Percentiles rank a stretch among this genome's conserved stretches.
phyloP scores from a whole-genome alignment of 192 early-diverging fungal genomes.

The Backusella tarrabulga region DNA sequence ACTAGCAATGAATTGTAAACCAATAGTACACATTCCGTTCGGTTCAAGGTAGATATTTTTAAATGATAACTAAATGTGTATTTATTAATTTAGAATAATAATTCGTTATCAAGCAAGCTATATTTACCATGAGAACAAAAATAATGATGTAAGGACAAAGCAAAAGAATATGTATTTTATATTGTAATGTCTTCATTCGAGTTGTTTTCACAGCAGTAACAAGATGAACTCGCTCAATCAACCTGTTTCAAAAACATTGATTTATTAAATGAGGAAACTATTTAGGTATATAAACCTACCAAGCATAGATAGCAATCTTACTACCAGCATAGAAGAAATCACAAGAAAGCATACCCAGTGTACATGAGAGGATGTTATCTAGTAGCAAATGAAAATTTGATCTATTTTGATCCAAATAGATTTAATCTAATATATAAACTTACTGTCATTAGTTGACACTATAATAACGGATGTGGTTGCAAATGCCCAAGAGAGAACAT shows the following conservation, averaged over 20 bases:
- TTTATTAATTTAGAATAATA: neutral
- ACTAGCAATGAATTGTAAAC: conserved; percentile 26
- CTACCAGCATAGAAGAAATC: conserved; percentile 43
- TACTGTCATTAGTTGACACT: conserved; percentile 47
- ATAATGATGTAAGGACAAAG: conserved; percentile 39
- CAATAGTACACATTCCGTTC: conserved; percentile 33
- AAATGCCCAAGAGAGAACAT: conserved; percentile 44
- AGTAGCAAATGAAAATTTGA: neutral
- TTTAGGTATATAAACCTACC: conserved; percentile 11
- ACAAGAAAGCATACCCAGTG: conserved; percentile 38
- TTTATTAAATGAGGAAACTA: neutral
- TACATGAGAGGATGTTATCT: conserved; percentile 40
- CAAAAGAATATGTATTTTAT: conserved; percentile 28
- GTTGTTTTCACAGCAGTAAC: conserved; percentile 33
- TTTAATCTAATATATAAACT: neutral
- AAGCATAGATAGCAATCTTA: conserved; percentile 41
- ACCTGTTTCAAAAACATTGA: neutral
- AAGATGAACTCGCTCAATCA: conserved; percentile 35
- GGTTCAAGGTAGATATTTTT: conserved; percentile 23
- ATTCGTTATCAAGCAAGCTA: no score
- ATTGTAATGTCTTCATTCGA: conserved; percentile 26
- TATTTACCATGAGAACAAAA: conserved; percentile 36
- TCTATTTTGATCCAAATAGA: neutral
- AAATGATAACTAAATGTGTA: conserved; percentile 20
- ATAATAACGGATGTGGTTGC: conserved; percentile 36